These are phyloP conservation scores for Xylaria polymorpha DNA, from an alignment of 2,329 filamentous ascomycete species.

Conservation along the genomic window DNA sequence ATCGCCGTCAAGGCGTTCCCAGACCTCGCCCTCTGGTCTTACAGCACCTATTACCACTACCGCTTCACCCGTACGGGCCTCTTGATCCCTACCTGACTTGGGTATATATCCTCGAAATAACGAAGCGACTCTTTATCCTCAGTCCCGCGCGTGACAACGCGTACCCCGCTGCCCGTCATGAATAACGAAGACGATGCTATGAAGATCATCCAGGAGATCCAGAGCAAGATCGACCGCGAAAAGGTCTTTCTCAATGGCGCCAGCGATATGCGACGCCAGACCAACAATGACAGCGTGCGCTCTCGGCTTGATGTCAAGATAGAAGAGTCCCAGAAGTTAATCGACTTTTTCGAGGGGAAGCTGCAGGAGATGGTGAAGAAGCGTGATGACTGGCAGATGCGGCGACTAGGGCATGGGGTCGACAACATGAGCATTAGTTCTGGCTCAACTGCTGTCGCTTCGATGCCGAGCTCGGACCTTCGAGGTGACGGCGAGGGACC, in stretches of 20 bases:
- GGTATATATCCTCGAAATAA: conserved; percentile 20
- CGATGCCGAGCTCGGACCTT: conserved; percentile 57
- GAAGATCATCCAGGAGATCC: conserved; percentile 69
- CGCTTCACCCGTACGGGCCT: conserved; percentile 23
- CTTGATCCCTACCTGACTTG: conserved; percentile 23
- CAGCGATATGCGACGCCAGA: conserved; percentile 94
- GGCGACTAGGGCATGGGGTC: conserved; percentile 70
- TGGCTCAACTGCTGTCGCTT: conserved; percentile 54
- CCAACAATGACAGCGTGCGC: conserved; percentile 90
- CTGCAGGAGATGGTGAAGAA: conserved; percentile 89
- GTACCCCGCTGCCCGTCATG: conserved; percentile 45
- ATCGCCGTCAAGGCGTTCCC: conserved; percentile 2
- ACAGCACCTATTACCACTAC: conserved; percentile 22
- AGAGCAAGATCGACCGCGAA: conserved; percentile 97
- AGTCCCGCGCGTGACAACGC: conserved; percentile 54
- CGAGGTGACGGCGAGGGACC: conserved; percentile 63
- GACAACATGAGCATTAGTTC: conserved; percentile 72
- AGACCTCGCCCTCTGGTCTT: conserved; percentile 8
- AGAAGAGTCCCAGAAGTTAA: conserved; percentile 90
- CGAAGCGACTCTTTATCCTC: conserved; percentile 32
- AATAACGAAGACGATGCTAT: conserved; percentile 38
- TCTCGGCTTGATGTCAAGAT: conserved; percentile 94
- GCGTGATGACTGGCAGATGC: conserved; percentile 53
- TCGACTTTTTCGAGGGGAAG: conserved; percentile 94
- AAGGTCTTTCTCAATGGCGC: conserved; percentile 94